These are phyloP conservation scores for Ophiocordyceps sinensis DNA, from an alignment of 2,329 filamentous ascomycete species.

Conservation along the genomic window DNA sequence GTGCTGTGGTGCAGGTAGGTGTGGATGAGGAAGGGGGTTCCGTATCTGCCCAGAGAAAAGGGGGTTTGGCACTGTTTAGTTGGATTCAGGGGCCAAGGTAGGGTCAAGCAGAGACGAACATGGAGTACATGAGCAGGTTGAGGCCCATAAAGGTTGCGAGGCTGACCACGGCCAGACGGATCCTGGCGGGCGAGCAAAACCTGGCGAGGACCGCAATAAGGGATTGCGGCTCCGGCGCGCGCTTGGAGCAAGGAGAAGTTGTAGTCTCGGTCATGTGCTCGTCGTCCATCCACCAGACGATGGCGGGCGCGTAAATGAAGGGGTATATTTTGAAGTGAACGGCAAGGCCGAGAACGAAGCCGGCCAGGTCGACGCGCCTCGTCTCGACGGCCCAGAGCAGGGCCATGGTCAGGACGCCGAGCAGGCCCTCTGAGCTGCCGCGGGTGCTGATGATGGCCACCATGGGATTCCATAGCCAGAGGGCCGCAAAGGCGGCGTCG, in stretches of 20 bases:
- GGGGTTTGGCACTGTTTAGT: slow-evolving; percentile 1
- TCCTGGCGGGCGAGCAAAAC: slow-evolving; percentile 39
- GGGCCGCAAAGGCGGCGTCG: slow-evolving; percentile 57
- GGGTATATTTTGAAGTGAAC: slow-evolving; percentile 99
- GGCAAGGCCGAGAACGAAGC: slow-evolving; percentile 60
- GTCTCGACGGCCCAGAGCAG: slow-evolving; percentile 70
- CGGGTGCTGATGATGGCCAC: slow-evolving; percentile 92
- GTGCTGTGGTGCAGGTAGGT: slow-evolving; percentile 89
- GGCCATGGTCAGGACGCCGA: slow-evolving; percentile 72
- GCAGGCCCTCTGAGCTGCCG: slow-evolving; percentile 80
- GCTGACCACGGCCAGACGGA: slow-evolving; percentile 48
- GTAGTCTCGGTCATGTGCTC: slow-evolving; percentile 22
- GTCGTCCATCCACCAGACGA: slow-evolving; percentile 66
- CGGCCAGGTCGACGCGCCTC: slow-evolving; percentile 49
- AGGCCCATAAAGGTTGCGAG: slow-evolving; percentile 58
- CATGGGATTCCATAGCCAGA: slow-evolving; percentile 97
- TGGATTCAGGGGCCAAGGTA: neutral
- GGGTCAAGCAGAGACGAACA: slow-evolving; percentile 32
- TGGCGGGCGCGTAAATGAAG: slow-evolving; percentile 79
- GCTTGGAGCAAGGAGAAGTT: neutral
- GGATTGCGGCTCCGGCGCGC: slow-evolving; percentile 4
- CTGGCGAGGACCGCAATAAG: slow-evolving; percentile 10
- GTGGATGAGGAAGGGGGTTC: slow-evolving; percentile 67
- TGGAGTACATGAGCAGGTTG: slow-evolving; percentile 64
- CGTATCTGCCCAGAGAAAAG: slow-evolving; percentile 42